phyloP scores from a whole-genome alignment of 176 grass and related monocot genomes.

The Avena insularis region DNA sequence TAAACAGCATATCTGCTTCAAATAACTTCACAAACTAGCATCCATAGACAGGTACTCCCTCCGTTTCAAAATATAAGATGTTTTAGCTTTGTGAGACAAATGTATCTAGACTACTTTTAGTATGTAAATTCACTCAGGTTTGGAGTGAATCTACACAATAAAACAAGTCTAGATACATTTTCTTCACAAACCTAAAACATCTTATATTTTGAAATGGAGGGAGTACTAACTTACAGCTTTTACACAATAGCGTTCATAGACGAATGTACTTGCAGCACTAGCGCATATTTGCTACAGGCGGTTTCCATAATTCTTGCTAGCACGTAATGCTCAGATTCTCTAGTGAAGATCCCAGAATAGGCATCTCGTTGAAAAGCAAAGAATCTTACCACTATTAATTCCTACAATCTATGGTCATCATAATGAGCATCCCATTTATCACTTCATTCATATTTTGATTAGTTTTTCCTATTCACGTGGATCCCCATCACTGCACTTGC shows the following conservation, averaged over 20 bases:
- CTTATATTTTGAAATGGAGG: no score
- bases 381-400: neutral
- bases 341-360: neutral
- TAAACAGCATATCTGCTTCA: neutral
- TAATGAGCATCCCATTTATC: slow-evolving; percentile 17
- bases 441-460: slow-evolving; percentile 8
- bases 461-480: slow-evolving; percentile 1
- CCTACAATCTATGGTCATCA: neutral
- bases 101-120: no score
- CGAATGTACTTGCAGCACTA: neutral
- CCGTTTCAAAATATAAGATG: no score
- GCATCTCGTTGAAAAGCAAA: neutral
- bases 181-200: no score
- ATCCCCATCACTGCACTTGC: slow-evolving; percentile 5
- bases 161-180: no score
- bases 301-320: neutral
- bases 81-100: no score
- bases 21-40: slow-evolving; percentile 17
- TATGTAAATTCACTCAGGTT: no score
- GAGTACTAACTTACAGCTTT: neutral
- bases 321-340: neutral
- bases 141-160: no score
- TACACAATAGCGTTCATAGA: slow-evolving; percentile 19
- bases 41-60: slow-evolving; percentile 5
- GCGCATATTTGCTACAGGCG: neutral